Conservation (phyloP, 2,329 filamentous ascomycete genomes). For the Colletotrichum sp. region DNA sequence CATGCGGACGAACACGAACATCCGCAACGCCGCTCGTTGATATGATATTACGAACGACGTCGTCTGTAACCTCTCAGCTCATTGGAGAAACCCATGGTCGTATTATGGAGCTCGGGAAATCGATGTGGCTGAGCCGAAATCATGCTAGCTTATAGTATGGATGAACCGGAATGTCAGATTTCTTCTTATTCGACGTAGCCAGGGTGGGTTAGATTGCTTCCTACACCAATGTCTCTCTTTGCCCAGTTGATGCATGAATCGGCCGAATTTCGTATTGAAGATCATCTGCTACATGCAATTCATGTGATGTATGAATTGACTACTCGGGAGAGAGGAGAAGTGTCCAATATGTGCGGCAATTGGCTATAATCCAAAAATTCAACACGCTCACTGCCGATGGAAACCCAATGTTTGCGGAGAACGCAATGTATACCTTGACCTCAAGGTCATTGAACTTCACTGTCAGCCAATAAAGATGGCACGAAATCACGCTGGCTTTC, state of each 20-base stretch:
- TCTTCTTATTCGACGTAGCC: not conserved
- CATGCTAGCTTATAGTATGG: not conserved
- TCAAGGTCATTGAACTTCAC: not conserved
- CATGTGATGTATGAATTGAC: not conserved
- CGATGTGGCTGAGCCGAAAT: not conserved
- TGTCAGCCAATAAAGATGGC: not conserved
- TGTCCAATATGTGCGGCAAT: accelerated
- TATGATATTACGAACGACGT: not conserved
- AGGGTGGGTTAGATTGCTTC: not conserved
- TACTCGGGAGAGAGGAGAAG: not conserved
- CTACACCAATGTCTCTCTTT: not conserved
- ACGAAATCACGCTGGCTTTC: not conserved
- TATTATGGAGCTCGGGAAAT: not conserved
- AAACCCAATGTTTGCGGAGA: not conserved
- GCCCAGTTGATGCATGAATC: not conserved
- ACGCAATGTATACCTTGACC: not conserved
- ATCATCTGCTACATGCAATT: not conserved
- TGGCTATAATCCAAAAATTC: accelerated
- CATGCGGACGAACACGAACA: not conserved
- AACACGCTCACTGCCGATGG: not conserved
- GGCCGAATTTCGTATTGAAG: not conserved
- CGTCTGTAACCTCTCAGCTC: not conserved
- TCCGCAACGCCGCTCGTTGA: not conserved
- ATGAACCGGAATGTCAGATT: not conserved
- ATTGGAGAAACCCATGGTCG: not conserved